Base-by-base conservation (phyloP, 192 early-diverging fungal genomes). In the Pilaira anomala region DNA sequence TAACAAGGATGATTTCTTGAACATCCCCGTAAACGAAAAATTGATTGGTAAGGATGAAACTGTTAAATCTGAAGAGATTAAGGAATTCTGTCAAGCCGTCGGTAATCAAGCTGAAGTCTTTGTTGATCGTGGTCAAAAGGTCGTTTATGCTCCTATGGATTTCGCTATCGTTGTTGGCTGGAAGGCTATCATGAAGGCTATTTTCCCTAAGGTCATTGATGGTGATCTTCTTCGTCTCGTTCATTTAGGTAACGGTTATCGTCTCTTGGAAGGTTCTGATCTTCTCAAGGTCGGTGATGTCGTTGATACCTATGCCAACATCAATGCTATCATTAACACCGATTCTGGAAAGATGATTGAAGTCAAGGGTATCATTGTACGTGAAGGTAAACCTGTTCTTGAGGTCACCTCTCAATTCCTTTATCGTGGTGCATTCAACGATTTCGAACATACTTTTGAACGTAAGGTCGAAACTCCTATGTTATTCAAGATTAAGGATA, bases 191-290 rank as follows among this genome's bases (percentile, higher is more conserved):
- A 89, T 94, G 72, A 90, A 91, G 78, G 92, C 91, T 21, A 92
- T 97, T 54, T 84, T 94, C 80, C 91, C 93, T 52, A 91, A 91
- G 75, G 88, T 92, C 22, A 93, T 97, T 60, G 91, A 97, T 72
- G 95, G 92, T 48, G 95, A 97, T 67, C 82, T 97, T 48, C 82
- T 97, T 68, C 83, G 86, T 55, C 80, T 97, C 6, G 95, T 97
- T 42, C 95, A 97, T 76, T 82, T 97, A 60, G 90, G 89, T 65
- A 97, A 97, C 79, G 91, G 91, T 29, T 97, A 93, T 90, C 84
- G 88, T 56, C 85, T 92, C 71, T 73, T 95, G 29, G 87, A 89
- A 45, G 81, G 84, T 29, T 81, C 77, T 25, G 86, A 87, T 66
- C 80, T 85, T 19, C 80, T 97, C 45, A 76, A 81, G 62, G 84